A percentile compares a stretch with the other conserved stretches of the same genome.
phyloP scores from a whole-genome alignment of 2,329 filamentous ascomycete genomes.

The Fusarium sp. region DNA sequence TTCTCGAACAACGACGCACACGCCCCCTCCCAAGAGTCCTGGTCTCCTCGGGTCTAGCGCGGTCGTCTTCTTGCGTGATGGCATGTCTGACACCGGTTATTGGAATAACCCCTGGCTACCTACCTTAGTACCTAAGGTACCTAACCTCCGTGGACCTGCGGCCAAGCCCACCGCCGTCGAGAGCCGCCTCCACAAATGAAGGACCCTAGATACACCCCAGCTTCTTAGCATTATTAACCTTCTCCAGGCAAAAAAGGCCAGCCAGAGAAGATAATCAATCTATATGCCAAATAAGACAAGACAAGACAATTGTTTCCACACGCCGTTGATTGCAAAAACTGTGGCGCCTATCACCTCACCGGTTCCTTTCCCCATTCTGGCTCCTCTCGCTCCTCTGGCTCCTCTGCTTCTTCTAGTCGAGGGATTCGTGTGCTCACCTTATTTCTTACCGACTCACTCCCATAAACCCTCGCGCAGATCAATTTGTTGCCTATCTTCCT shows the following conservation, averaged over 20 bases:
- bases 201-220: slow-evolving; percentile 21
- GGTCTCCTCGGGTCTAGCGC: slow-evolving; percentile 3
- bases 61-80: slow-evolving; percentile 25
- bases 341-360: slow-evolving; percentile 49
- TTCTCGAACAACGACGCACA: slow-evolving; percentile 25
- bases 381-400: slow-evolving; percentile 19
- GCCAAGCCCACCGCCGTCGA: slow-evolving; percentile 23
- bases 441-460: slow-evolving; percentile 30
- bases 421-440: slow-evolving; percentile 31
- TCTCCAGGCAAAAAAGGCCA: too few relatives aligned
- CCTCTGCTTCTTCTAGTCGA: slow-evolving; percentile 25
- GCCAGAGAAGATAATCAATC: slow-evolving; percentile 19
- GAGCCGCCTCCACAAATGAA: slow-evolving; percentile 24
- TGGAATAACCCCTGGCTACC: slow-evolving; percentile 41
- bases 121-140: too few relatives aligned
- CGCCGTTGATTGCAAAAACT: slow-evolving; percentile 44
- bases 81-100: slow-evolving; percentile 31
- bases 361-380: slow-evolving; percentile 36
- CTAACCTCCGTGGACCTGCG: slow-evolving; percentile 6
- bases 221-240: slow-evolving; percentile 1
- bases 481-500: slow-evolving; percentile 25
- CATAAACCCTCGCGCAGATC: slow-evolving; percentile 33
- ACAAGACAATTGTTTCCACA: slow-evolving; percentile 35
- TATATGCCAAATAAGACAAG: background rate
- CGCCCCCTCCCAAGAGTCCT: slow-evolving; percentile 12